Conservation (phyloP, 257 asterid species). For the Petrea volubilis region DNA sequence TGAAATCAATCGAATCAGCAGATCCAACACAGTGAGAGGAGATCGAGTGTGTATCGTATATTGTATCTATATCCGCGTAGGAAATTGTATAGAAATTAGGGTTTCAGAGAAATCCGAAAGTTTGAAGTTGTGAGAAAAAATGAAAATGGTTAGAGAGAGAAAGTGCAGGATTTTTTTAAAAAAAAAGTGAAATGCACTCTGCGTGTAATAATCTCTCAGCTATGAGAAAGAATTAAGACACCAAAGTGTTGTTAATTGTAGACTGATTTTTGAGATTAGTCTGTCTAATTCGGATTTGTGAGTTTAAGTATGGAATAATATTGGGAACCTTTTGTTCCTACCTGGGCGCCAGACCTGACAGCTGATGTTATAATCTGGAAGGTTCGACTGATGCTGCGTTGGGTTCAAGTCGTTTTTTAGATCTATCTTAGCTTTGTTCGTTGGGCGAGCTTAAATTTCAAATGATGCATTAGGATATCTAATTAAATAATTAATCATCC, state of each 20-base stretch:
- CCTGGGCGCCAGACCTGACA: slow-evolving; percentile 8
- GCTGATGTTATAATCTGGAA: slow-evolving; percentile 2
- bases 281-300: neutral
- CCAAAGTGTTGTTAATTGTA: neutral
- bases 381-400: slow-evolving; percentile 3
- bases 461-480: too few relatives aligned
- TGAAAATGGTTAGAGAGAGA: neutral
- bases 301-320: neutral
- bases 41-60: slow-evolving; percentile 26
- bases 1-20: slow-evolving; percentile 41
- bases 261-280: neutral
- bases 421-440: too few relatives aligned
- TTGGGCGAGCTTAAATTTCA: too few relatives aligned
- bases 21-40: slow-evolving; percentile 44
- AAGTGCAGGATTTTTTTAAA: neutral
- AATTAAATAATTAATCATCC: too few relatives aligned
- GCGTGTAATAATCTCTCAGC: slow-evolving; percentile 3
- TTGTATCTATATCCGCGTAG: slow-evolving; percentile 7
- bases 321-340: neutral
- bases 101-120: neutral
- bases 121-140: neutral
- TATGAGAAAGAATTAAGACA: slow-evolving; percentile 15
- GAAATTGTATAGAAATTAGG: neutral
- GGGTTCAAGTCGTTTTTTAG: neutral
- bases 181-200: slow-evolving; percentile 15